A percentile compares a stretch with the other conserved stretches of the same genome.
Conservation (phyloP, 257 asterid species). For the Nyctanthes arbortristis region DNA sequence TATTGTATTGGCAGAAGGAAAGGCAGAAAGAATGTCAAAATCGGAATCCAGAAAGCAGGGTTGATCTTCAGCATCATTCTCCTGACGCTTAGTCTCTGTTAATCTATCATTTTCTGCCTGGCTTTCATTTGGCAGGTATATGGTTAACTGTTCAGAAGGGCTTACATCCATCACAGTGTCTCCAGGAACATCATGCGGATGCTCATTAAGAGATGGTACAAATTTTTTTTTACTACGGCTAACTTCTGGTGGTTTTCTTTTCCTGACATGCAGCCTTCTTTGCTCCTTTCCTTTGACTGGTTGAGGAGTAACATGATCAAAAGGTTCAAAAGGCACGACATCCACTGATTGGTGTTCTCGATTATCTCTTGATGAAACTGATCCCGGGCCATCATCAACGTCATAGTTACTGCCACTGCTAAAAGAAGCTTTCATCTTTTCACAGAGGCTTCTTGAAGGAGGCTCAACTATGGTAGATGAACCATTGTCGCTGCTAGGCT, state of each 20-base stretch:
- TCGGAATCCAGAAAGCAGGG: background rate
- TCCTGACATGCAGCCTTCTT: slow-evolving; percentile 34
- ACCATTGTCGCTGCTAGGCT: slow-evolving; percentile 48
- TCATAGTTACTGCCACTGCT: slow-evolving; percentile 51
- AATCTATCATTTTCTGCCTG: slow-evolving; percentile 27
- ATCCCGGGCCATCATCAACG: slow-evolving; percentile 43
- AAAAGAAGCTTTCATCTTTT: slow-evolving; percentile 42
- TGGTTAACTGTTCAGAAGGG: slow-evolving; percentile 23
- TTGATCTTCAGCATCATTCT: slow-evolving; percentile 14
- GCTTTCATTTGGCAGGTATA: slow-evolving; percentile 29
- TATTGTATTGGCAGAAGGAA: slow-evolving; percentile 37
- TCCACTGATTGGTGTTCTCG: slow-evolving; percentile 25
- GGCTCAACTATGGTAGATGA: slow-evolving; percentile 50
- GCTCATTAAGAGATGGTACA: slow-evolving; percentile 38
- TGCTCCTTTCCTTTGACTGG: slow-evolving; percentile 33
- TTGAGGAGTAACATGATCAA: slow-evolving; percentile 19
- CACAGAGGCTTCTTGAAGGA: slow-evolving; percentile 33
- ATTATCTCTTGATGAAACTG: slow-evolving; percentile 40
- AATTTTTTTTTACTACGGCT: slow-evolving; percentile 24
- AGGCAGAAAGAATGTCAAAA: slow-evolving; percentile 19
- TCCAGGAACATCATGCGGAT: slow-evolving; percentile 32
- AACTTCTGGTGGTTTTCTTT: slow-evolving; percentile 33
- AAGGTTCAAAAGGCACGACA: background rate
- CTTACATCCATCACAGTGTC: slow-evolving; percentile 34
- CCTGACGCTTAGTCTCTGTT: slow-evolving; percentile 26